A percentile compares a stretch with the other conserved stretches of the same genome.
Conservation (phyloP, 805 yeast species). For the Wickerhamiella bombiphila region DNA sequence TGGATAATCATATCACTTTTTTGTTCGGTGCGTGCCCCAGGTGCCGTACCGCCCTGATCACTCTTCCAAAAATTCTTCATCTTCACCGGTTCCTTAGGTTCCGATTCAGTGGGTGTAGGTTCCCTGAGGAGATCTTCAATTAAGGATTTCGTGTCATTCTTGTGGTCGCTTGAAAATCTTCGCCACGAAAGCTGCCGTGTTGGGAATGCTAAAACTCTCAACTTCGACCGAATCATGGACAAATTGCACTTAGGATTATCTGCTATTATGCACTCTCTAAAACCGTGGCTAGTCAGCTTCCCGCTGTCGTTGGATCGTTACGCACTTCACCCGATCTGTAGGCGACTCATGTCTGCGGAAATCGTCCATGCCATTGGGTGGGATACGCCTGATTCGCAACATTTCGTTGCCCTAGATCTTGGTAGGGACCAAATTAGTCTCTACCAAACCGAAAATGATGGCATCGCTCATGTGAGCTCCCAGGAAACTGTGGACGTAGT, state of each 20-base stretch:
- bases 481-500: conserved; percentile 24
- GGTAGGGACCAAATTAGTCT: conserved; percentile 66
- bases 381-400: conserved; percentile 43
- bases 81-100: not conserved
- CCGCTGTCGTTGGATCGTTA: not conserved
- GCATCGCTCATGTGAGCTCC: conserved; percentile 17
- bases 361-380: conserved; percentile 45
- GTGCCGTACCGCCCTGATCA: not conserved
- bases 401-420: conserved; percentile 56
- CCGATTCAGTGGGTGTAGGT: not conserved
- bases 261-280: too few species aligned
- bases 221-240: too few species aligned
- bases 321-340: not conserved
- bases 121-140: not conserved
- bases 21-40: not conserved
- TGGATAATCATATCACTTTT: not conserved
- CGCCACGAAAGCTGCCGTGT: too few species aligned
- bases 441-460: conserved; percentile 21
- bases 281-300: not conserved
- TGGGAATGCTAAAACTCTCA: too few species aligned
- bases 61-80: not conserved
- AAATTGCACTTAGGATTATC: too few species aligned
- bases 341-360: conserved; percentile 45
- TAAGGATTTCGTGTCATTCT: too few species aligned
- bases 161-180: too few species aligned